Evolutionary conservation across 768 basidiomycete genomes (phyloP).

Genomic region (Lentinula edodes): DNA sequence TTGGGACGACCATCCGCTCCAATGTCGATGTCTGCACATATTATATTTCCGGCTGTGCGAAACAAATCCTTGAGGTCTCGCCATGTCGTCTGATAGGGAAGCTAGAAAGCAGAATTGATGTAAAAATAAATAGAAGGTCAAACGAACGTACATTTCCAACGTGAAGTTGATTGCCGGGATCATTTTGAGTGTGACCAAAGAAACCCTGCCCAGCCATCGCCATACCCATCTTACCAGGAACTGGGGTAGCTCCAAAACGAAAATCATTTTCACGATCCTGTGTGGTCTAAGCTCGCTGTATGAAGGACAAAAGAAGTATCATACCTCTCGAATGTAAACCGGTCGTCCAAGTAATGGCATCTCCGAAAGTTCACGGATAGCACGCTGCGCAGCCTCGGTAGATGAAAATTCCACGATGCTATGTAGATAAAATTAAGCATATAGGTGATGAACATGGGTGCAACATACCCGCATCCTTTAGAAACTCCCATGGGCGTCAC

Average conservation of each 20-base stretch:
- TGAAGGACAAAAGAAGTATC: not conserved
- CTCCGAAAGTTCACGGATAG: slow-evolving; percentile 89
- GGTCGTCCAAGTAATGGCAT: slow-evolving; percentile 86
- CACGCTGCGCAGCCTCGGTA: slow-evolving; percentile 83
- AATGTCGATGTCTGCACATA: slow-evolving; percentile 93
- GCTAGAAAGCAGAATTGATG: slow-evolving; percentile 35
- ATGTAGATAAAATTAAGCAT: not conserved
- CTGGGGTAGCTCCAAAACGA: slow-evolving; percentile 91
- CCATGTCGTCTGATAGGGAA: slow-evolving; percentile 96
- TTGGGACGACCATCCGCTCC: slow-evolving; percentile 90
- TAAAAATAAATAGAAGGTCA: not conserved
- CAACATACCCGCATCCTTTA: slow-evolving; percentile 96
- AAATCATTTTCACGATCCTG: slow-evolving; percentile 97
- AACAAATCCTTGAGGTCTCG: slow-evolving; percentile 98
- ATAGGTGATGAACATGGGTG: no score
- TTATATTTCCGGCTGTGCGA: slow-evolving; percentile 91
- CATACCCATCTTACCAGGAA: slow-evolving; percentile 94
- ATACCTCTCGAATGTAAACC: slow-evolving; percentile 96
- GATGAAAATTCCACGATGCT: slow-evolving; percentile 95
- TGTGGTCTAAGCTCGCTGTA: not conserved
- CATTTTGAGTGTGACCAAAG: slow-evolving; percentile 35
- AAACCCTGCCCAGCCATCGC: slow-evolving; percentile 92
- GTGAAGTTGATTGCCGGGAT: slow-evolving; percentile 90
- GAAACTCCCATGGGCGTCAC: slow-evolving; percentile 94
- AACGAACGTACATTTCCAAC: slow-evolving; percentile 70